phyloP scores from a whole-genome alignment of 2,329 filamentous ascomycete genomes.

The Thielaviopsis euricoi region DNA sequence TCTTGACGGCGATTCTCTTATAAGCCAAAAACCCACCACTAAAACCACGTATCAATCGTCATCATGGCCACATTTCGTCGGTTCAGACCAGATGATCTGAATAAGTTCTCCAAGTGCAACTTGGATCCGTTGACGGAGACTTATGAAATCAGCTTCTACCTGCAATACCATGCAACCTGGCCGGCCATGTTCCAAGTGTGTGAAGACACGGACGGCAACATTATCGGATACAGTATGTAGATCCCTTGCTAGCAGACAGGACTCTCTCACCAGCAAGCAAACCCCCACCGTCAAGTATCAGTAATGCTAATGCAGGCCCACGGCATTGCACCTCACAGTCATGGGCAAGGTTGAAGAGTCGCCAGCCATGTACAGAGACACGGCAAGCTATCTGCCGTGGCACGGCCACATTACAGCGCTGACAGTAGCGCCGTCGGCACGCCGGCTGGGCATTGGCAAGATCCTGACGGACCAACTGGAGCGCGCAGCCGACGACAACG shows the following conservation, averaged over 20 bases:
- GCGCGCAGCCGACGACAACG: slow-evolving; percentile 59
- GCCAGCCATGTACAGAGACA: slow-evolving; percentile 54
- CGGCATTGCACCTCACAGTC: slow-evolving; percentile 36
- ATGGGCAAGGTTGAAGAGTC: slow-evolving; percentile 95
- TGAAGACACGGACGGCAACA: slow-evolving; percentile 70
- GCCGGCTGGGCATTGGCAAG: slow-evolving; percentile 73
- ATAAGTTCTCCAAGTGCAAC: slow-evolving; percentile 86
- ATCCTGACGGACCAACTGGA: slow-evolving; percentile 70
- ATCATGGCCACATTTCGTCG: slow-evolving; percentile 70
- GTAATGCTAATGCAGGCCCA: background rate
- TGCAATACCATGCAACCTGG: slow-evolving; percentile 93
- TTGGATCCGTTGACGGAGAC: slow-evolving; percentile 96
- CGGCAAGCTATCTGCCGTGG: slow-evolving; percentile 93
- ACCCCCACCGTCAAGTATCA: slow-evolving; percentile 5
- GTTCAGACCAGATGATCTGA: slow-evolving; percentile 69
- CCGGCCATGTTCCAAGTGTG: slow-evolving; percentile 86
- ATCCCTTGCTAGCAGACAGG: background rate
- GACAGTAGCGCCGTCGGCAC: slow-evolving; percentile 74
- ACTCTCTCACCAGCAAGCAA: too few species aligned
- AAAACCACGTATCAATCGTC: background rate
- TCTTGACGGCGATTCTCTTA: too few species aligned
- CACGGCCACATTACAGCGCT: slow-evolving; percentile 95
- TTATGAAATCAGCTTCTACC: slow-evolving; percentile 88
- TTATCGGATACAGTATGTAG: slow-evolving; percentile 77
- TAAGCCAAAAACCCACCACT: too few species aligned